Evolutionary conservation across 2,329 filamentous ascomycete species (phyloP), one percentile per base, ranked within the genome.

Genomic region (Botryotinia narcissicola): DNA sequence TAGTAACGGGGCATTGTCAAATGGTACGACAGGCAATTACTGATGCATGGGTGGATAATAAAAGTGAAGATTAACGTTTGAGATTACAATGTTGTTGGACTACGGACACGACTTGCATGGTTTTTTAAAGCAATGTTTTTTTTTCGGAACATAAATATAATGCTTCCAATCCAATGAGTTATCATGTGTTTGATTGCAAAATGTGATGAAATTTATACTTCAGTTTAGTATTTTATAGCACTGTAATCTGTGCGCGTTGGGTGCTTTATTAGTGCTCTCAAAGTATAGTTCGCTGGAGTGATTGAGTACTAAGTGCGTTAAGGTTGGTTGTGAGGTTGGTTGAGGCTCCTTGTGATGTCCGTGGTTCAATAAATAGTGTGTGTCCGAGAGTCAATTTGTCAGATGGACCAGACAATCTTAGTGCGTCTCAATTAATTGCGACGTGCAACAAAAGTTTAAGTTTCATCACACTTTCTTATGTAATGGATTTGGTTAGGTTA

Each of bases 21-120:
- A 71, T 54, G 69, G 69, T 10, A 66, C 69, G 3, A 71, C 69
- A 7, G 32, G 59, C 25, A 61, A 62, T 18, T 66, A 46, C 12
- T 71, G 44, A 62, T 61, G 42, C 20, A 57, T 69, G n/a, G 20
- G 51, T 32, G 32, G 6, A 40, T 18, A 12, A 14, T 25, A 69
- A 57, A 42, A 44, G n/a, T 51, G 57, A 62, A 32, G 42, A 42
- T 42, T 51, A n/a, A 25, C 18, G 20, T 32, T 40, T 42, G 32
- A 51, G 44, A 37, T 32, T 64, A 20, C 46, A 10, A 46, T 48
- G 16, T 40, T 51, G 4, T 64, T 25, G 44, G 29, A 46, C 32
- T 32, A 40, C 29, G 57, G 25, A 42, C 40, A 42, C 51, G 16
- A 29, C 25, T 29, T 54, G 35, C 18, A 68, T 29, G 9, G 3